Base-by-base conservation (phyloP, 1,139 yeast genomes). In the Blastobotrys proliferans region DNA sequence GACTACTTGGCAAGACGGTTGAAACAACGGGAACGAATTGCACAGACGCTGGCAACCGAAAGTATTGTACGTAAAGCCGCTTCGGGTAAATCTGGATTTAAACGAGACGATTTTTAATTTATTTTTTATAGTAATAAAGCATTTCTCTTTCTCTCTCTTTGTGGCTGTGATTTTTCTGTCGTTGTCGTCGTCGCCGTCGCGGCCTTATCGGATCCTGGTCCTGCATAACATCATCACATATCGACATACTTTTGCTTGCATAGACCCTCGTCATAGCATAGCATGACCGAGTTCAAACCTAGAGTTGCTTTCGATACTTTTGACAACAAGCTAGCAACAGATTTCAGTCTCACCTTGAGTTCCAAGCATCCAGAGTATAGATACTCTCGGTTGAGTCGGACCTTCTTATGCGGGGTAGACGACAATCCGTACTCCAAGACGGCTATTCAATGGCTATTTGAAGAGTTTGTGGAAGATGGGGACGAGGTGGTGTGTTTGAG, bases 371-470 rank as follows among this genome's bases (percentile, higher is more conserved):
- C 72, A 11, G 74, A 72, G 24, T 82, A 76, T 61, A 65, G 64
- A 41, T 79, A 72, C 52, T 65, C 76, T 40, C 64, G 84, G 34
- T 72, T 76, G 46, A 77, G 81, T 45, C 73, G 84, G 51, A 79
- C 87, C 3, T 75, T 76, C 49, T 63, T 82, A 44, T 72, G 80
- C 20, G 87, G 86, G 1, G 79, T 70, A 51, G 80, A 79, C 56
- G 72, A 72, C 35, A 80, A 78, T 50, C 63, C 64, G 21, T 80
- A 78, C 54, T 76, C 83, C 8, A 63, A 76, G 21, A 69, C 70
- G 38, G 86, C 87, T 1, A 65, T 81, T 21, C 77, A 72, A 47
- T 82, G 88, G 88, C 65, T 81, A 8, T 67, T 82, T 45, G 81
- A 78, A 44, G 82, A 81, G 52, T 69, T 81, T 67, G 69, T 76